A percentile compares a stretch with the other conserved stretches of the same genome.
These are phyloP conservation scores for Mycena belliarum DNA, from an alignment of 768 basidiomycete genomes.

Conservation along the genomic window DNA sequence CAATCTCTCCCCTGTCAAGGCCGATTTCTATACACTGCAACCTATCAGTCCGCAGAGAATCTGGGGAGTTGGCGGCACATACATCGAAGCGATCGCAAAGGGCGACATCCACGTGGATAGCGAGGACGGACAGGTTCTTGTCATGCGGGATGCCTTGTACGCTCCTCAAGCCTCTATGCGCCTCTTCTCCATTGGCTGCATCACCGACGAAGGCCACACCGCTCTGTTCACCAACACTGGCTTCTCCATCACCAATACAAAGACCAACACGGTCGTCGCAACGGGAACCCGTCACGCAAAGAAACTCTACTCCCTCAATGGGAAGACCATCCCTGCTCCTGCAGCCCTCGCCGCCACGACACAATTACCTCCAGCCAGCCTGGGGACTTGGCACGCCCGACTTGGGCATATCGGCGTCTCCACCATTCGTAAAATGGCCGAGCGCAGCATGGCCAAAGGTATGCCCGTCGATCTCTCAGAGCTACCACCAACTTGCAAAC, in stretches of 20 bases:
- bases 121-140: background rate
- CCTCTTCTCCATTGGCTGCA: conserved; percentile 21
- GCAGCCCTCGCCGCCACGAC: conserved; percentile 6
- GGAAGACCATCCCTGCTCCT: background rate
- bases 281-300: background rate
- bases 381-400: conserved; percentile 22
- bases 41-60: conserved; percentile 13
- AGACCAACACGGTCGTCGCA: conserved; percentile 2
- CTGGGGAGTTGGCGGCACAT: conserved; percentile 20
- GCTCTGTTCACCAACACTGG: conserved; percentile 2
- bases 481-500: conserved; percentile 10
- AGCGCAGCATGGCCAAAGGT: conserved; percentile 9
- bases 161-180: conserved; percentile 20
- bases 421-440: conserved; percentile 11
- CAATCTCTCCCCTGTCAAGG: conserved; percentile 15
- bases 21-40: conserved; percentile 18
- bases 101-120: conserved; percentile 5
- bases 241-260: background rate
- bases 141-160: conserved; percentile 17
- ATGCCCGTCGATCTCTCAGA: conserved; percentile 19
- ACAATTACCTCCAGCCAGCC: background rate
- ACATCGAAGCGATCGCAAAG: conserved; percentile 19
- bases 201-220: conserved; percentile 2
- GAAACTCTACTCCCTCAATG: conserved; percentile 9
- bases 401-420: conserved; percentile 22